These are phyloP conservation scores for Westerdykella sp. DNA, from an alignment of 2,329 filamentous ascomycete genomes.

Conservation along the genomic window DNA sequence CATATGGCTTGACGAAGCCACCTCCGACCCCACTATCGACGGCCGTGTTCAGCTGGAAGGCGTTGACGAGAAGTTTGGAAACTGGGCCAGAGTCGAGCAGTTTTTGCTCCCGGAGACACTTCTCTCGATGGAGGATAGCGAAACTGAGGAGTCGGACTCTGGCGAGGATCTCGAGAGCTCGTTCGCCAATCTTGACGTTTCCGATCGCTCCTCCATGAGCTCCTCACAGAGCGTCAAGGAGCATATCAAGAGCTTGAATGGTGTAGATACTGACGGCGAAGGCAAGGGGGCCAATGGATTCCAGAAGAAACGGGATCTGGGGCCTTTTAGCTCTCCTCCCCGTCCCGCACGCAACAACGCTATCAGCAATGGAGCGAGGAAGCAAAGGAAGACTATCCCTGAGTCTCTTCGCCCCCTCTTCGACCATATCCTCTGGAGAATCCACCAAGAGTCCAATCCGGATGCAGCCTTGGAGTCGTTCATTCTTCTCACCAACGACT, in stretches of 20 bases:
- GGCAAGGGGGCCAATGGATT: conserved; percentile 1
- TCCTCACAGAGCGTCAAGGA: conserved; percentile 39
- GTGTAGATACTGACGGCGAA: conserved; percentile 21
- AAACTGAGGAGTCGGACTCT: conserved; percentile 31
- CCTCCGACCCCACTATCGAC: conserved; percentile 38
- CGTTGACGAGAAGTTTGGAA: conserved; percentile 42
- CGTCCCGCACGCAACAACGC: conserved; percentile 27
- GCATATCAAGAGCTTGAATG: conserved; percentile 33
- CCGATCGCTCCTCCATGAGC: conserved; percentile 39
- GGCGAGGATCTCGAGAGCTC: conserved; percentile 35
- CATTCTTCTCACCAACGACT: conserved; percentile 48
- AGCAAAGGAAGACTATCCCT: conserved; percentile 33
- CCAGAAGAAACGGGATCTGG: background rate
- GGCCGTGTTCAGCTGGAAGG: conserved; percentile 43
- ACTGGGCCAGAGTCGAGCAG: conserved; percentile 46
- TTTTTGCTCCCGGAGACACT: conserved; percentile 45
- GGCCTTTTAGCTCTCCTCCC: conserved; percentile 14
- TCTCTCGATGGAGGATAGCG: conserved; percentile 43
- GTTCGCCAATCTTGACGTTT: conserved; percentile 32
- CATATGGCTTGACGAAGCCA: conserved; percentile 48
- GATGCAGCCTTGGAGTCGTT: conserved; percentile 45
- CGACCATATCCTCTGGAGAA: conserved; percentile 48
- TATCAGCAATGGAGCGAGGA: conserved; percentile 17
- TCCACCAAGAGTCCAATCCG: conserved; percentile 45
- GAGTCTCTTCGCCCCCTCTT: conserved; percentile 42